These are phyloP conservation scores for Tubosaeta brunneosetosa DNA, from an alignment of 768 basidiomycete species.

Conservation along the genomic window DNA sequence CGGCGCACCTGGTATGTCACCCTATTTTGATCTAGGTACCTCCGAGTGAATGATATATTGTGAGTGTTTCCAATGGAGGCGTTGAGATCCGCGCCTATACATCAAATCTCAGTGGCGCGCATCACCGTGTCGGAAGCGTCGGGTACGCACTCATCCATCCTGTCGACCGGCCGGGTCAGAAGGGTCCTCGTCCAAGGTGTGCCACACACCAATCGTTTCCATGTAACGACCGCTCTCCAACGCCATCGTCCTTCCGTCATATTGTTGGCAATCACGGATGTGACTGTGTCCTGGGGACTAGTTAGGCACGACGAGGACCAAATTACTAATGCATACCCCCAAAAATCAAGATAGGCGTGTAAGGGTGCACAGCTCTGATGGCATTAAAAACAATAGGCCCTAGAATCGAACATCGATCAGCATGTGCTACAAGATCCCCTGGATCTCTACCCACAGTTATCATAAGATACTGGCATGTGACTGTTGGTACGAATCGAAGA, in stretches of 20 bases:
- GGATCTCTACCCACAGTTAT: conserved; percentile 49
- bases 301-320: background rate
- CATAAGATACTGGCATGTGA: conserved; percentile 76
- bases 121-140: background rate
- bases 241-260: conserved; percentile 28
- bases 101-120: background rate
- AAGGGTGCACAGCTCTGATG: conserved; percentile 64
- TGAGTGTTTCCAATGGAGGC: conserved; percentile 33
- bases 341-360: conserved; percentile 78
- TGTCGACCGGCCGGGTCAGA: background rate
- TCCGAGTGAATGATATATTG: conserved; percentile 59
- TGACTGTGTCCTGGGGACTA: conserved; percentile 46
- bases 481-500: conserved; percentile 31
- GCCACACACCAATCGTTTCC: conserved; percentile 75
- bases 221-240: conserved; percentile 86
- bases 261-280: conserved; percentile 26
- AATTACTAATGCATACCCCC: conserved; percentile 44
- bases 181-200: background rate
- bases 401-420: conserved; percentile 18
- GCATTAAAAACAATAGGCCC: conserved; percentile 73
- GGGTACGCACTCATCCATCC: conserved; percentile 59
- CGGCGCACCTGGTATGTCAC: conserved; percentile 64
- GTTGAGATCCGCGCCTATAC: conserved; percentile 46
- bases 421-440: background rate
- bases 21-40: conserved; percentile 79